Base-by-base conservation (phyloP, 805 yeast genomes). In the Metschnikowia noctiluminum region DNA sequence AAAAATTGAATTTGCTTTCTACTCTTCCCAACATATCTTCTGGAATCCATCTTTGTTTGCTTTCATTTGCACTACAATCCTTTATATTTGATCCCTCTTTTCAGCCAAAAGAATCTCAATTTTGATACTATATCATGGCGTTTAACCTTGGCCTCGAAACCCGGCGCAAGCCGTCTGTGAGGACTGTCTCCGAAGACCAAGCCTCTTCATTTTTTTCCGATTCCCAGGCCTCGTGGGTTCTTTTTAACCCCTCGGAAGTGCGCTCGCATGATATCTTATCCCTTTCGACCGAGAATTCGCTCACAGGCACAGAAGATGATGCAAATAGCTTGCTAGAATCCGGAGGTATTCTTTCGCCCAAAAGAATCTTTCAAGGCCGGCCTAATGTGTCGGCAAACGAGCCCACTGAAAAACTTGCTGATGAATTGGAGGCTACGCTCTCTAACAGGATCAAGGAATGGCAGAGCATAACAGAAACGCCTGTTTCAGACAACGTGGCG, bases 161-260 rank as follows among this genome's bases (percentile, higher is more conserved):
- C 35, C 44, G 51, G 32, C 46, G 54, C 31, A 50, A 35, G 43
- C 50, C 43, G 26, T 42, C 58, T 7, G 50, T 34, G 15, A 45
- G 43, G 5, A 49, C 57, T 2, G 42, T 28, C 9, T 39, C 56
- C 6, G 47, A 48, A 12, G 57, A 49, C 10, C 48, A 40, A 30
- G 54, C 40, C 12, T 47, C 55, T 32, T 53, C 56, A 14, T 42
- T 56, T 13, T 50, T 56, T 14, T 53, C 59, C 6, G 60, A 56
- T 32, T 56, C 60, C 16, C 58, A 56, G 45, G 42, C 53, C 16
- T 53, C 55, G 38, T 56, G 60, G 60, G 60, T 56, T 13, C 50
- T 56, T 35, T 56, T 56, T 43, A 53, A 51, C 39, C 57, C 57
- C 7, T 35, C 49, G 11, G 59, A 53, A 40, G 43, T 43, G 30